These are phyloP conservation scores for Theobroma cacao DNA, from an alignment of 345 rosid genomes.

Conservation along the genomic window DNA sequence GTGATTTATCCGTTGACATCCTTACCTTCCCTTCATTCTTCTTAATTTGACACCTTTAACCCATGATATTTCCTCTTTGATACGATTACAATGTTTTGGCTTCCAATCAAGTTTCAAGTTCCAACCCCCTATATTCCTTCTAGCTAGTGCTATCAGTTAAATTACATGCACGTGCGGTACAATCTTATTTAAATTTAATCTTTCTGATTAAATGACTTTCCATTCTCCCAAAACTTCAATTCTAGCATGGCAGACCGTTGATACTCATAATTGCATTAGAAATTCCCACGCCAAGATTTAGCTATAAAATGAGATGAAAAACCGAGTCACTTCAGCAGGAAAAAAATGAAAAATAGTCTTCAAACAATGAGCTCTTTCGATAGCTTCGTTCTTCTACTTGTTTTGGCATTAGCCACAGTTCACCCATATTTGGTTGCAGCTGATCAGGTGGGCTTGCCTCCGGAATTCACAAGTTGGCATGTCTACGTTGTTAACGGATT, in stretches of 20 bases:
- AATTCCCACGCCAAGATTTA: not conserved
- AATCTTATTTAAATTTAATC: not conserved
- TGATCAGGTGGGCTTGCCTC: not conserved
- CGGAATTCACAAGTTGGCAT: not conserved
- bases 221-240: not conserved
- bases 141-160: not conserved
- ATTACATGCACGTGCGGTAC: not conserved
- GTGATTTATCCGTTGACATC: too few relatives aligned
- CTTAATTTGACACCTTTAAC: too few relatives aligned
- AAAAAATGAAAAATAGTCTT: not conserved
- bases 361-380: not conserved
- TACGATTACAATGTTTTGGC: conserved; percentile 3
- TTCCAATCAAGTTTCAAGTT: too few relatives aligned
- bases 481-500: not conserved
- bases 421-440: not conserved
- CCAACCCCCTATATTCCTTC: not conserved
- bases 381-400: not conserved
- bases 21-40: too few relatives aligned
- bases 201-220: not conserved
- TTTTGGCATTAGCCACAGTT: conserved; percentile 4
- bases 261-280: not conserved
- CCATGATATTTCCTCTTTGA: too few relatives aligned
- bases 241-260: not conserved
- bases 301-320: conserved; percentile 9
- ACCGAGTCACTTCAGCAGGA: not conserved